Evolutionary conservation across 805 yeast genomes (phyloP), one percentile per base, ranked within the genome.

Genomic region (Starmera dryadoides): DNA sequence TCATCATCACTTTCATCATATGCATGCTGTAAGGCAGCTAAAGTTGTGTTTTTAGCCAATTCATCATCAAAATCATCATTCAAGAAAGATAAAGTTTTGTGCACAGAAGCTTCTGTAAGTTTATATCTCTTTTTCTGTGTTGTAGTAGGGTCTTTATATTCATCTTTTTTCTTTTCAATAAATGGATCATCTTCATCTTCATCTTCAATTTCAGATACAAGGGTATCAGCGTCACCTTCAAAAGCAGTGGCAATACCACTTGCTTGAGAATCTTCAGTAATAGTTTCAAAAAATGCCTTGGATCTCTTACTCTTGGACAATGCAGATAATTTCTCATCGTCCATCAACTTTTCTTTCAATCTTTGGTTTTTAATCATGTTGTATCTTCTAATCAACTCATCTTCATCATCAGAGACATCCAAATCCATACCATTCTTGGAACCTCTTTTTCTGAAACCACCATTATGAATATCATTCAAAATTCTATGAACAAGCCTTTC

Each of bases 371-470:
- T 55, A 34, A 69, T 44, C 41, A 63, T 62, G 43, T 69, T 71
- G 26, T 56, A 54, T 47, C 71, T 59, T 48, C 70, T 70, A 8
- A 71, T 75, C 40, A 67, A 57, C 38, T 75, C 82, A 51, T 82
- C 88, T 42, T 82, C 93, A 46, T 81, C 91, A 44, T 81, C 88
- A 54, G 86, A 80, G 33, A 82, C 60, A 47, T 82, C 89, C 16
- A 81, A 61, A 39, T 75, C 82, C 37, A 71, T 66, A 3, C 75
- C 72, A 33, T 68, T 74, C 4, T 66, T 69, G 22, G 71, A 65
- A 2, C 75, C 78, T 39, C 77, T 62, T 47, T 74, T 81, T 15
- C 81, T 69, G 49, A 85, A 75, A 18, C 77, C 77, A 47, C 88
- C 93, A 39, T 78, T 79, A 48, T 81, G 79, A 40, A 86, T 64